phyloP scores from a whole-genome alignment of 2,329 filamentous ascomycete genomes.

The Leptographium wingfieldii region DNA sequence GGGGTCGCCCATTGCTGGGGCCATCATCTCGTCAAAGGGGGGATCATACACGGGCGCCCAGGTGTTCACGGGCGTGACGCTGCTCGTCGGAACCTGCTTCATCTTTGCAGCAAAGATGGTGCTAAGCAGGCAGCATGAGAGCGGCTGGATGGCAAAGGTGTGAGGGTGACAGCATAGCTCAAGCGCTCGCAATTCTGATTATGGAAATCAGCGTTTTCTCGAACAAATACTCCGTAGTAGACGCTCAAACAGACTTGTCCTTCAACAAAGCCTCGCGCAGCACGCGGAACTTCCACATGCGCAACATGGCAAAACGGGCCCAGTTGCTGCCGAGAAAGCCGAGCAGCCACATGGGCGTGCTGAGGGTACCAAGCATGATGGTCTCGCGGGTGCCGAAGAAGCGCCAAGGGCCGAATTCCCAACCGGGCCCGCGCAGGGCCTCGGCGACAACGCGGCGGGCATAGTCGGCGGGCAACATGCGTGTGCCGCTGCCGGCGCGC shows the following conservation, averaged over 20 bases:
- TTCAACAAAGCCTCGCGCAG: constrained; percentile 3
- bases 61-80: constrained; percentile 29
- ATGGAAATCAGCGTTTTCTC: too few relatives aligned
- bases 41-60: constrained; percentile 36
- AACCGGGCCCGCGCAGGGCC: constrained; percentile 7
- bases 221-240: too few relatives aligned
- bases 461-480: constrained; percentile 16
- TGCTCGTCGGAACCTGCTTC: constrained; percentile 29
- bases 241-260: constrained; percentile 9
- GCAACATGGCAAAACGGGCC: constrained; percentile 9
- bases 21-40: constrained; percentile 27
- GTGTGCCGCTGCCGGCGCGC: constrained; percentile 14
- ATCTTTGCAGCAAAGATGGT: constrained; percentile 25
- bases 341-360: constrained; percentile 11
- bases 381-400: constrained; percentile 11
- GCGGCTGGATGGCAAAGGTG: constrained; percentile 19
- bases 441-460: constrained; percentile 10
- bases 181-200: not conserved
- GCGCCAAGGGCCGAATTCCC: constrained; percentile 9
- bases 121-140: constrained; percentile 24
- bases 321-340: constrained; percentile 10
- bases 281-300: constrained; percentile 9
- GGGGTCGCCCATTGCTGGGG: constrained; percentile 38
- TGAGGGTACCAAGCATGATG: constrained; percentile 9
- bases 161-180: not conserved